Base-by-base conservation (phyloP, 1,284 basidiomycete genomes). In the Cronartium quercuum region DNA sequence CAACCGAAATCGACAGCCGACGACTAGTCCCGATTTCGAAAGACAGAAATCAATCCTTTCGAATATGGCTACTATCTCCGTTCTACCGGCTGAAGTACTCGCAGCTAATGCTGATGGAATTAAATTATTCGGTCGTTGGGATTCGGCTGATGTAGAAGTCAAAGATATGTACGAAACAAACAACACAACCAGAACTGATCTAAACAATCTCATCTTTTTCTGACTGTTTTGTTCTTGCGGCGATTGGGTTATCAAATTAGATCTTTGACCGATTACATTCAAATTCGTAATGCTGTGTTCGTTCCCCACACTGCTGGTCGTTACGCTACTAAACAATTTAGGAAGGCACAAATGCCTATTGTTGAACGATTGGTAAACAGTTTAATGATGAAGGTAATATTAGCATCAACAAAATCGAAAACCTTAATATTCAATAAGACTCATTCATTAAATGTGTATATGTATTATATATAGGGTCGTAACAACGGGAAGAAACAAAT, bases 401-500 rank as follows among this genome's bases (percentile, higher is more conserved):
- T 29, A 29, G 1, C 29, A 29, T 29, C 29, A 29, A 29, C 29
- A 29, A 29, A 29, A 29, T 29, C 29, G 2, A 13, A 63, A 2
- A 66, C 47, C 13, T 29, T 29, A 29, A 1, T 29, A 29, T 29
- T 29, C 29, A 29, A 29, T 62, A 18, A 75, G 63, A 61, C 79
- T 29, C 29, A 29, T 29, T 29, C 29, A 29, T 29, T 29, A 93
- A 91, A 83, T 29, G 29, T 29, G 2, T 29, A 29, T 29, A 29
- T 29, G 2, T 29, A 29, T 29, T 29, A 29, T 29, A 29, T 85
- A 96, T 83, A 97, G 87, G 96, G 96, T 79, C 94, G 96, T 85
- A 99, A 99, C 91, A 98, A 96, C 87, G 96, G 96, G 83, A 98
- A 98, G 88, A 98, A 98, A 86, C 90, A 98, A 84, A 87, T 99